Percentiles rank a stretch among this genome's conserved stretches.
Evolutionary conservation across 306 rosid genomes (phyloP).

Genomic region (Dryas alaskensis): DNA sequence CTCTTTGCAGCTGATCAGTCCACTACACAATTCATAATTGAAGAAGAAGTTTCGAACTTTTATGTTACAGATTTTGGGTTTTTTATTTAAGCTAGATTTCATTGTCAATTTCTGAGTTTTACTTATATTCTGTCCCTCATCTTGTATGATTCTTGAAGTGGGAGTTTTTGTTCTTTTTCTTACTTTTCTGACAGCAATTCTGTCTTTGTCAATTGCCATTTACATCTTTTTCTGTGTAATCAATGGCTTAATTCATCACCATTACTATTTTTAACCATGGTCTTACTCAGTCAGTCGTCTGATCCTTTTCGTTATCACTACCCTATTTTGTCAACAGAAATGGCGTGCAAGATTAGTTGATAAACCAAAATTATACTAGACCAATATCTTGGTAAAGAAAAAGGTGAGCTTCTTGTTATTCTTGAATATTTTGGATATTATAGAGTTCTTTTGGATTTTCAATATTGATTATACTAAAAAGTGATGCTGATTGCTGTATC

Average conservation of each 20-base stretch:
- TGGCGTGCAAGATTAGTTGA: conserved; percentile 15
- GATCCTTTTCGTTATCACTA: neutral
- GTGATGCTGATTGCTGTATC: neutral
- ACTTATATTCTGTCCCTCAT: neutral
- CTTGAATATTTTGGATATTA: neutral
- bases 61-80: neutral
- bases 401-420: conserved; percentile 6
- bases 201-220: neutral
- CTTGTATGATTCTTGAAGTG: conserved; percentile 1
- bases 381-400: conserved; percentile 2
- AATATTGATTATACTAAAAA: neutral
- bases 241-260: neutral
- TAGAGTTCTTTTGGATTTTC: neutral
- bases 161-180: neutral
- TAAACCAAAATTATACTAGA: conserved; percentile 9
- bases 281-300: neutral
- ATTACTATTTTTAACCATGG: conserved; percentile 3
- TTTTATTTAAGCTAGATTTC: neutral
- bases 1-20: conserved; percentile 14
- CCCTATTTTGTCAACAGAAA: conserved; percentile 13
- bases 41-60: neutral
- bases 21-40: neutral
- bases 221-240: neutral
- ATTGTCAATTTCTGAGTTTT: conserved; percentile 12
- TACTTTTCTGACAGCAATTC: neutral